These are phyloP conservation scores for Sinapis alba DNA, from an alignment of 441 rosid species.

Conservation along the genomic window DNA sequence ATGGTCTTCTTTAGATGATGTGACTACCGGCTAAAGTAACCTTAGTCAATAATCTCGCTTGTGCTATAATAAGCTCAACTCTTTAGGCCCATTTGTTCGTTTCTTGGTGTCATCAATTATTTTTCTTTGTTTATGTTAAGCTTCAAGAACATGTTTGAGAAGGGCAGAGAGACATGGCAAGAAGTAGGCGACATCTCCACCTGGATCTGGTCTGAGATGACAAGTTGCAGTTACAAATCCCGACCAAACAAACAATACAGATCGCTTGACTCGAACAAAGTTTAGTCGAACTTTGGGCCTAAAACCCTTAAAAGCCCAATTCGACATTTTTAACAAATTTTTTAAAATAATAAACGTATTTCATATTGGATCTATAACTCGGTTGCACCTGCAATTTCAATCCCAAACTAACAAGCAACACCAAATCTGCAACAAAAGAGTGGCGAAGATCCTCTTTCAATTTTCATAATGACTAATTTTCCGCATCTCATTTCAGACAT, in stretches of 20 bases:
- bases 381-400: too few relatives aligned
- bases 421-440: too few relatives aligned
- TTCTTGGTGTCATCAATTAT: background rate
- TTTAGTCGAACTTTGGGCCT: background rate
- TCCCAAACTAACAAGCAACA: too few relatives aligned
- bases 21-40: background rate
- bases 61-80: slow-evolving; percentile 8
- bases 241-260: background rate
- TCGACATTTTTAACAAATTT: background rate
- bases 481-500: background rate
- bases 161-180: background rate
- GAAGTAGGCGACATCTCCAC: background rate
- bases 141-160: background rate
- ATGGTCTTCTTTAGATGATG: background rate
- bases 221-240: background rate
- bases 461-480: background rate
- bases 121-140: background rate
- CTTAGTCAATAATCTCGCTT: slow-evolving; percentile 15
- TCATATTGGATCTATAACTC: background rate
- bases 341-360: background rate
- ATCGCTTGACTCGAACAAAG: background rate
- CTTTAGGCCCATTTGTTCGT: background rate
- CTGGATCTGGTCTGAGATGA: background rate
- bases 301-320: background rate
- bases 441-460: too few relatives aligned